Percentiles rank a stretch among this genome's conserved stretches.
Conservation (phyloP, 352 stramenopile species). For the Aphanomyces cochlioides region DNA sequence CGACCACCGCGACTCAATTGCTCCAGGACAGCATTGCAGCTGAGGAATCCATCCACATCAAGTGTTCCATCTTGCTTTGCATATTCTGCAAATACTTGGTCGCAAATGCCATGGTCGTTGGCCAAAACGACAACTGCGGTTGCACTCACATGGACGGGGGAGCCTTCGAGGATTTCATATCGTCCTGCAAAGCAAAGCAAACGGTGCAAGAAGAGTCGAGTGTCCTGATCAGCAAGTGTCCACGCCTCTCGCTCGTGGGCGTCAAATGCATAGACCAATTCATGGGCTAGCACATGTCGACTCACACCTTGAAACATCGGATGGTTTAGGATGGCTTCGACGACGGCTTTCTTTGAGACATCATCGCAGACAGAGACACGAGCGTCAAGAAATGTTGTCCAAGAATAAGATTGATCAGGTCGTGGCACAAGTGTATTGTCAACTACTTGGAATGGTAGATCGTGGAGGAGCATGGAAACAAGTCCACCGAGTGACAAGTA, state of each 20-base stretch:
- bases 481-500: too few relatives aligned
- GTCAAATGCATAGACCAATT: neutral
- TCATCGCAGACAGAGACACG: neutral
- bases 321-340: too few relatives aligned
- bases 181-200: neutral
- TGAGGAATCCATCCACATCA: neutral
- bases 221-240: neutral
- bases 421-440: neutral
- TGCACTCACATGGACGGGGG: neutral
- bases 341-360: neutral
- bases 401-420: neutral
- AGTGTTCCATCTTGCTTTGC: neutral
- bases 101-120: neutral
- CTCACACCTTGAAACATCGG: too few relatives aligned
- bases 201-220: neutral
- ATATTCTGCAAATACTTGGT: neutral
- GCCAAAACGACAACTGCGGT: neutral
- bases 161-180: slow-evolving; percentile 1
- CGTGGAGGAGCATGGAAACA: neutral
- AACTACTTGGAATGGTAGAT: neutral
- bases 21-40: neutral
- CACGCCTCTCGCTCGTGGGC: neutral
- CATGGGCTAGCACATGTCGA: too few relatives aligned
- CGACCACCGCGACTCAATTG: neutral
- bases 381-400: slow-evolving; percentile 11